Conservation (phyloP, 2,329 filamentous ascomycete species). For the Leptodontidium sp. region DNA sequence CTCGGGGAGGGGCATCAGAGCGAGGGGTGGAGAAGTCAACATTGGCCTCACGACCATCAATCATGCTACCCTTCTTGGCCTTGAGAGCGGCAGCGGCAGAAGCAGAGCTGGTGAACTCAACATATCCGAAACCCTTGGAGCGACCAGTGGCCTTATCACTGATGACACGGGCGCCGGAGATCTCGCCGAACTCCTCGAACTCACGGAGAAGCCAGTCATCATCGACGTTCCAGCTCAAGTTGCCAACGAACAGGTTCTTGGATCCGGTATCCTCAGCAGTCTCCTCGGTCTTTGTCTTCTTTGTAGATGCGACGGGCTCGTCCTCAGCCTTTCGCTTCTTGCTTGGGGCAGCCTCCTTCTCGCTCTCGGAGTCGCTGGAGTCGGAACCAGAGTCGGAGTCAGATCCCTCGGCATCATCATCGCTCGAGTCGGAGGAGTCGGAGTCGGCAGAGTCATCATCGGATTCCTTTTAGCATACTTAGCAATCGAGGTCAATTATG, state of each 20-base stretch:
- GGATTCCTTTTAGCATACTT: constrained; percentile 33
- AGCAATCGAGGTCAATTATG: constrained; percentile 23
- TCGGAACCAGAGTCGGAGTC: constrained; percentile 40
- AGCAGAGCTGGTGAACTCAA: constrained; percentile 69
- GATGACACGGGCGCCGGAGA: constrained; percentile 70
- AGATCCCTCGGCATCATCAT: constrained; percentile 31
- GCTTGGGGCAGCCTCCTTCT: constrained; percentile 50
- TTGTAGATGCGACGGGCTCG: constrained; percentile 52
- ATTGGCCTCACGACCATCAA: constrained; percentile 74
- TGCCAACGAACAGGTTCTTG: constrained; percentile 75
- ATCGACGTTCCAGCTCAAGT: constrained; percentile 79
- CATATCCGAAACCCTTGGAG: constrained; percentile 78
- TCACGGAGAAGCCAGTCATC: constrained; percentile 75
- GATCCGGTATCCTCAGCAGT: constrained; percentile 51
- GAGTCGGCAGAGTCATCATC: constrained; percentile 38
- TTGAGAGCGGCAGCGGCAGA: constrained; percentile 70
- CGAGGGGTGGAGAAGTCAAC: constrained; percentile 74
- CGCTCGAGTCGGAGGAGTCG: constrained; percentile 34
- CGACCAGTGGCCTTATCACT: constrained; percentile 72
- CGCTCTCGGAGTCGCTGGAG: constrained; percentile 34
- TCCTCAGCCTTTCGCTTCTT: constrained; percentile 69
- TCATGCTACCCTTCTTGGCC: constrained; percentile 68
- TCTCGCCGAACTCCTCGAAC: constrained; percentile 73
- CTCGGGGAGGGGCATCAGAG: constrained; percentile 55
- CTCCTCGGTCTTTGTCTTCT: constrained; percentile 62